A percentile compares a stretch with the other conserved stretches of the same genome.
phyloP scores from a whole-genome alignment of 2,329 filamentous ascomycete genomes.

The Monosporascus sp. region DNA sequence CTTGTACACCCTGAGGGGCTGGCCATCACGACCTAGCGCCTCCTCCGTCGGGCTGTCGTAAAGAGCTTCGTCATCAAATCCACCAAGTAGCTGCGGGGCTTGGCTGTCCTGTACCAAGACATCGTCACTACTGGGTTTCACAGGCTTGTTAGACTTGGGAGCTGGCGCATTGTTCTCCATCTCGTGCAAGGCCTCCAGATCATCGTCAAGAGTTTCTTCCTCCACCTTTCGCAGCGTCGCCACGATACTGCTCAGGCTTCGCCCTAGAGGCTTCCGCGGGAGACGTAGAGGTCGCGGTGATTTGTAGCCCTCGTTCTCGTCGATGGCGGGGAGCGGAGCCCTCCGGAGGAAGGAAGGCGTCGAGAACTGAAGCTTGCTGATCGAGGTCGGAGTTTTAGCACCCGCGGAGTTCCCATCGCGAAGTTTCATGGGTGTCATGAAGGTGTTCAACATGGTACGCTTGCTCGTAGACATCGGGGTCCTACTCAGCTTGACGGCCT shows the following conservation, averaged over 20 bases:
- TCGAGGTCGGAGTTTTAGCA: constrained; percentile 42
- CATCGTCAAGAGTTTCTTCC: constrained; percentile 66
- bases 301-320: constrained; percentile 51
- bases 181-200: constrained; percentile 69
- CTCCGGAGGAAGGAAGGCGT: constrained; percentile 69
- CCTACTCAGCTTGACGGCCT: constrained; percentile 31
- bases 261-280: constrained; percentile 57
- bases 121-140: constrained; percentile 17
- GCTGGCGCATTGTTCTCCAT: constrained; percentile 49
- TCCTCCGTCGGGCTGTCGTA: constrained; percentile 55
- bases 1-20: constrained; percentile 63
- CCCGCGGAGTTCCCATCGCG: constrained; percentile 33
- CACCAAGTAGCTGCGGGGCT: constrained; percentile 44
- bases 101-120: constrained; percentile 42
- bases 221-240: constrained; percentile 65
- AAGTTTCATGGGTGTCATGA: constrained; percentile 60
- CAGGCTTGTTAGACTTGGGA: constrained; percentile 7
- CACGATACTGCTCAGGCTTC: constrained; percentile 70
- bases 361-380: constrained; percentile 54
- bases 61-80: constrained; percentile 58
- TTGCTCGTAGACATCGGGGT: constrained; percentile 56
- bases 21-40: constrained; percentile 47
- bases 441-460: constrained; percentile 56
- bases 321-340: constrained; percentile 44
- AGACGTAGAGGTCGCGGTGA: constrained; percentile 45